Base-by-base conservation (phyloP, 2,329 filamentous ascomycete species). In the Aspergillus clavatus region DNA sequence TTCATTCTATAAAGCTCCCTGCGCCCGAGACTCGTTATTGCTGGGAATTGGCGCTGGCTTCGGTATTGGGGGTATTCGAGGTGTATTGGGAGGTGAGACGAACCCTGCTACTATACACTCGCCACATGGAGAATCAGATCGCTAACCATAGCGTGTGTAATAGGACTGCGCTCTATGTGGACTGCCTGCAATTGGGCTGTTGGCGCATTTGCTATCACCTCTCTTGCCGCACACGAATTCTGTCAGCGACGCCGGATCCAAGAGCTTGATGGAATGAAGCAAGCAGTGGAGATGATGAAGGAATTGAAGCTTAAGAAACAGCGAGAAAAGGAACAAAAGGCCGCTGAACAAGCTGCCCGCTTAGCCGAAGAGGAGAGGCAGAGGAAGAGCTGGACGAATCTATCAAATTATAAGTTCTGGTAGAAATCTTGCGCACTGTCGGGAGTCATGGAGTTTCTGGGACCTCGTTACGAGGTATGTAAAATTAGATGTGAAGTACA, bases 131-230 rank as follows among this genome's bases (percentile, higher is more conserved):
- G 2, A 21, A 39, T 5, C 28, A 29, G 35, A 18, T 42, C 19
- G 27, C 35, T 54, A 45, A 52, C 38, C 19, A 21, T 39, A 47
- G 18, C 2, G 27, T 51, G 39, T 43, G 45, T 42, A 24, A 43
- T 46, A 64, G 61, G 63, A 26, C 26, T 61, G 80, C 81, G 78
- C 33, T 75, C 77, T 14, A 69, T 89, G 49, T 78, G 77, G 45
- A 81, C 79, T 58, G 81, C 87, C 1, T 83, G 85, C 27, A 94
- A 94, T 60, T 95, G 87, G 86, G 89, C 89, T 0, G 89, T 93
- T 5, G 87, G 83, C 5, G 76, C 81, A 27, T 95, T 93, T 65
- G 74, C 84, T 19, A 63, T 85, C 16, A 79, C 79, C 5, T 83
- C 86, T n/a, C 73, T 86, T 38, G 76, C 78, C 23, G 84, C 84